phyloP scores from a whole-genome alignment of 192 early-diverging fungal genomes.

The Obelidium mucronatum region DNA sequence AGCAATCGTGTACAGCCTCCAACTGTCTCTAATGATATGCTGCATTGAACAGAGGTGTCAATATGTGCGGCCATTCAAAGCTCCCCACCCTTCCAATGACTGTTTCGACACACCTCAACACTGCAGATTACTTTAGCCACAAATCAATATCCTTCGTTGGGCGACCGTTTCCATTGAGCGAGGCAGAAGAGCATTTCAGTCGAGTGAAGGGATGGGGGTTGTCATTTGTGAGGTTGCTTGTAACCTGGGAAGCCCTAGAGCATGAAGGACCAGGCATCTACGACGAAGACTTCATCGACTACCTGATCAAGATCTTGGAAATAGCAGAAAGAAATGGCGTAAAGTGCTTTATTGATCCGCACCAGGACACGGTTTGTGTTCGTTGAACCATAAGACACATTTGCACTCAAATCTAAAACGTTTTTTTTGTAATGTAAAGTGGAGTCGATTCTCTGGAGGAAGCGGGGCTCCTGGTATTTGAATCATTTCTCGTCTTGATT shows the following conservation, averaged over 20 bases:
- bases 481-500: not conserved
- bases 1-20: not conserved
- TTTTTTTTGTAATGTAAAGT: conserved; percentile 31
- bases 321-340: conserved; percentile 77
- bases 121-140: conserved; percentile 70
- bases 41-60: conserved; percentile 65
- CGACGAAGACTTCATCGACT: conserved; percentile 83
- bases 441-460: conserved; percentile 75
- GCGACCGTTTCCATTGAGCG: conserved; percentile 76
- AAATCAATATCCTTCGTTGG: conserved; percentile 78
- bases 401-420: not conserved
- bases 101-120: conserved; percentile 65
- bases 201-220: conserved; percentile 79
- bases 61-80: conserved; percentile 79
- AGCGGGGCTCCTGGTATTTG: conserved; percentile 75
- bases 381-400: not conserved
- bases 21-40: not conserved
- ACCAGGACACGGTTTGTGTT: conserved; percentile 72
- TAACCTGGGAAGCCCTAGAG: conserved; percentile 85
- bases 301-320: conserved; percentile 69
- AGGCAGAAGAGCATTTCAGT: conserved; percentile 77
- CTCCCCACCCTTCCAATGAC: conserved; percentile 69
- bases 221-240: conserved; percentile 81
- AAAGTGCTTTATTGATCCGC: conserved; percentile 85
- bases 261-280: conserved; percentile 81